Percentiles rank a stretch among this genome's conserved stretches.
phyloP scores from a whole-genome alignment of 2,329 filamentous ascomycete genomes.

The Pseudogymnoascus sp. region DNA sequence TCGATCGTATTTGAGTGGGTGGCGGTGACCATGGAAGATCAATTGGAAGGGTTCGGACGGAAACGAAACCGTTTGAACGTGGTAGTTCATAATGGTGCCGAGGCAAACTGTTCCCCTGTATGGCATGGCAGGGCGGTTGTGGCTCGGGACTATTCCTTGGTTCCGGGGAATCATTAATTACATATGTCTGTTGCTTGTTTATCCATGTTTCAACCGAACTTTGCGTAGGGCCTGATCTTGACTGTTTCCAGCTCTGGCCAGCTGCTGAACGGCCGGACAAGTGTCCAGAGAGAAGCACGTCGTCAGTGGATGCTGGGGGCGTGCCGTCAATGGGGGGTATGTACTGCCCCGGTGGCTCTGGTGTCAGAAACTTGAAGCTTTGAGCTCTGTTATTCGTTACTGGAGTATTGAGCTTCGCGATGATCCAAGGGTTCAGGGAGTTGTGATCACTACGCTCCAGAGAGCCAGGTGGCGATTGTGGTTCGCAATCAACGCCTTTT shows the following conservation, averaged over 20 bases:
- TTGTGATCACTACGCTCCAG: background rate
- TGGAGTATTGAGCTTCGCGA: slow-evolving; percentile 32
- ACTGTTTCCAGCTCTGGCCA: background rate
- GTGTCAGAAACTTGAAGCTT: background rate
- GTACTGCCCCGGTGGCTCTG: background rate
- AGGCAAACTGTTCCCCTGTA: background rate
- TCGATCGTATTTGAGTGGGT: background rate
- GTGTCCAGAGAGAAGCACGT: background rate
- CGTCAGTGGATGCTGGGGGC: background rate
- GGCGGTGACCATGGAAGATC: slow-evolving; percentile 13
- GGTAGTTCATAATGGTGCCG: background rate
- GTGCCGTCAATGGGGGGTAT: background rate
- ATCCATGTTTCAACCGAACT: slow-evolving; percentile 2
- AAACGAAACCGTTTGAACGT: background rate
- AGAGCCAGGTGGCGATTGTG: background rate
- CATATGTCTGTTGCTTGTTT: background rate
- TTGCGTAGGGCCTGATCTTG: background rate
- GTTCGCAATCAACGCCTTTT: background rate
- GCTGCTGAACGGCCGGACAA: background rate
- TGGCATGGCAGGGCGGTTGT: background rate
- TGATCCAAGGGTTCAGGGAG: slow-evolving; percentile 33
- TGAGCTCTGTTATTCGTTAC: slow-evolving; percentile 7
- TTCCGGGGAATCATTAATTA: background rate
- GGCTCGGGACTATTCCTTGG: background rate
- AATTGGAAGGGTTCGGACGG: background rate